Base-by-base conservation (phyloP, 345 rosid genomes). In the Microthlaspi erraticum region DNA sequence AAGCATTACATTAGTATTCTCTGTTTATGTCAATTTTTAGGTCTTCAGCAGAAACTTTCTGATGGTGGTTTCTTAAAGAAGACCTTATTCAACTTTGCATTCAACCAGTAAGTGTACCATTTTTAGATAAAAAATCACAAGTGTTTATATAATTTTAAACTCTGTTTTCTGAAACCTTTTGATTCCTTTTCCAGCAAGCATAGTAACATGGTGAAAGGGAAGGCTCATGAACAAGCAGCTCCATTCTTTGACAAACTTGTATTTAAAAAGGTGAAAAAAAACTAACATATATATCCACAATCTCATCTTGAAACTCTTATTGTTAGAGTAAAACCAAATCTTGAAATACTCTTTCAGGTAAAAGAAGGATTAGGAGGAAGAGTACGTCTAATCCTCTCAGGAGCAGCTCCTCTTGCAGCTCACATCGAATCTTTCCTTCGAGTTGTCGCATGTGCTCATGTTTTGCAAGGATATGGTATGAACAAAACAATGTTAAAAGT, bases 401-500 rank as follows among this genome's bases (percentile, higher is more conserved):
- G 99, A 74, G 99, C 91, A 55, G 97, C 99, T 65, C 99, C 99
- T 66, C 89, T 94, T 57, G 78, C 97, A 72, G 50, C 81, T 63
- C 99, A 91, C 14, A 90, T 92, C 18, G 99, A 92, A 86, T 65
- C 88, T 56, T 94, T 83, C 87, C 81, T 94, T 39, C 84, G 97
- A 70, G 99, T 92, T 77, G 99, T 94, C 13, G 83, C 99, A 29
- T 94, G 98, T 82, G 86, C 93, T 60, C 95, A 92, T 80, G 93
- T 94, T 76, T 84, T 92, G 14, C 99, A 94, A 83, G 99, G 99
- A 92, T 94, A 94, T 68, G 99, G 99, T 93, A 83, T 41, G 38
- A 9, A 76, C 37, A 17, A 70, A 54, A 54, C 11, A 34, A 68
- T 63, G n/a, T 43, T 60, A 16, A 13, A 16, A 26, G n/a, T 43